Base-by-base conservation (phyloP, 169 alveolate species). In the Eimeria falciformis region DNA sequence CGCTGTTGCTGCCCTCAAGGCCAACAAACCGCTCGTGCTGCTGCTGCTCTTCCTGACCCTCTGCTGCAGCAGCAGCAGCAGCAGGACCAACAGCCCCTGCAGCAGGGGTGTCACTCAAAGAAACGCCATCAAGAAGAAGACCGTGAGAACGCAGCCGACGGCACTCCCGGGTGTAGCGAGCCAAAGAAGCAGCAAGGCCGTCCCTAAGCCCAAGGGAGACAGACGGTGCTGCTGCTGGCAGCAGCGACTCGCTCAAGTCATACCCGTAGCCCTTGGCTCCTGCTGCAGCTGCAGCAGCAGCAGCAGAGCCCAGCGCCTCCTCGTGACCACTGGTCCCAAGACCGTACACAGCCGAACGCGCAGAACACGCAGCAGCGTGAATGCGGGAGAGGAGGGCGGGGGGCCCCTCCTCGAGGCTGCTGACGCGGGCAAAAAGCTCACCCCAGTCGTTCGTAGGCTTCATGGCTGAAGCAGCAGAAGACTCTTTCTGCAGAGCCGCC, bases 391-490 rank as follows among this genome's bases (percentile, higher is more conserved):
- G 82, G 46, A 71, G 50, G 5, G 82, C 46, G 56, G 82, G 82
- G 82, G 82, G 82, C 58, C 82, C 82, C 82, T 71, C 82, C 27
- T 71, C 56, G 58, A 40, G 82, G 56, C 58, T 40, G 46, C 82
- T 40, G 12, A 71, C 82, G 2, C 82, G 50, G 12, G 82, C 18
- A 21, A 71, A 40, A 50, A 71, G 56, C 82, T 71, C 82, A 2
- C 46, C 50, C 82, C 82, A 71, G 56, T 56, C 55, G 25, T 7
- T 21, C 5, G 71, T 7, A 7, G 29, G 29, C 29, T 7, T 21
- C 9, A n/a, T 7, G 56, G 23, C 50, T 5, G 5, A 27, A 21
- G 82, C 3, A 2, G 50, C 56, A 11, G 29, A 5, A 1, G 6
- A 1, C 6, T 71, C 82, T 27, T 56, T 56, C 82, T 40, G 82